A percentile compares a stretch with the other conserved stretches of the same genome.
Evolutionary conservation across 148 eudicot species (phyloP).

Genomic region (Chenopodium album): DNA sequence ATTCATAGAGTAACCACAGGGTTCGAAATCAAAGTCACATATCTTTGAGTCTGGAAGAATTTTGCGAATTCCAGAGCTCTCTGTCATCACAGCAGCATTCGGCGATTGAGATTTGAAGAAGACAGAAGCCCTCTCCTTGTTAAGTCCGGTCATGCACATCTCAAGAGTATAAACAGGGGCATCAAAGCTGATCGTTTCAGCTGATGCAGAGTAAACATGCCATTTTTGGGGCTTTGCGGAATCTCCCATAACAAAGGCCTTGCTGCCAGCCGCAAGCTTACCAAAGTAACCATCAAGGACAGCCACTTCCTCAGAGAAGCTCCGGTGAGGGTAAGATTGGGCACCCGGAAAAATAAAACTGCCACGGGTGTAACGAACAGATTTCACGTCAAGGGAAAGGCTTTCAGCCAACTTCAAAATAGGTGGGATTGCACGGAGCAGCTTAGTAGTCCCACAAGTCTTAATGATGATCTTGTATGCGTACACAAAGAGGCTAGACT

Average conservation of each 20-base stretch:
- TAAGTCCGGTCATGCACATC: conserved; percentile 88
- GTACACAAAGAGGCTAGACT: conserved; percentile 83
- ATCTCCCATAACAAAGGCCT: conserved; percentile 70
- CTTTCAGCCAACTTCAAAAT: conserved; percentile 57
- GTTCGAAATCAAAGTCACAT: conserved; percentile 88
- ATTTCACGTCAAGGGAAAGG: conserved; percentile 51
- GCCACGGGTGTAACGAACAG: conserved; percentile 76
- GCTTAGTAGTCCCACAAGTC: conserved; percentile 90
- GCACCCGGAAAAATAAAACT: conserved; percentile 84
- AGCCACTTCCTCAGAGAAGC: conserved; percentile 80
- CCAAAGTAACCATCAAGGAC: conserved; percentile 66
- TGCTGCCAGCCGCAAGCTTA: conserved; percentile 57
- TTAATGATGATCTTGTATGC: conserved; percentile 81
- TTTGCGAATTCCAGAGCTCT: conserved; percentile 64
- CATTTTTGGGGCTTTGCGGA: conserved; percentile 57
- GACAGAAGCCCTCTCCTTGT: conserved; percentile 64
- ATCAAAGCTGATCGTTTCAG: conserved; percentile 27
- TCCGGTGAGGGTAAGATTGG: conserved; percentile 69
- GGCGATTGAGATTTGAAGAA: conserved; percentile 59
- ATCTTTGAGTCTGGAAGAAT: conserved; percentile 71
- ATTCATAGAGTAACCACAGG: conserved; percentile 94
- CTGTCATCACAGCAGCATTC: conserved; percentile 62
- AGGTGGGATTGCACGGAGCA: conserved; percentile 69
- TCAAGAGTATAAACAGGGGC: conserved; percentile 65
- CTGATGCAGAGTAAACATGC: conserved; percentile 75